phyloP scores from a whole-genome alignment of 1,284 basidiomycete genomes.

The Macrocystidia cucumis region DNA sequence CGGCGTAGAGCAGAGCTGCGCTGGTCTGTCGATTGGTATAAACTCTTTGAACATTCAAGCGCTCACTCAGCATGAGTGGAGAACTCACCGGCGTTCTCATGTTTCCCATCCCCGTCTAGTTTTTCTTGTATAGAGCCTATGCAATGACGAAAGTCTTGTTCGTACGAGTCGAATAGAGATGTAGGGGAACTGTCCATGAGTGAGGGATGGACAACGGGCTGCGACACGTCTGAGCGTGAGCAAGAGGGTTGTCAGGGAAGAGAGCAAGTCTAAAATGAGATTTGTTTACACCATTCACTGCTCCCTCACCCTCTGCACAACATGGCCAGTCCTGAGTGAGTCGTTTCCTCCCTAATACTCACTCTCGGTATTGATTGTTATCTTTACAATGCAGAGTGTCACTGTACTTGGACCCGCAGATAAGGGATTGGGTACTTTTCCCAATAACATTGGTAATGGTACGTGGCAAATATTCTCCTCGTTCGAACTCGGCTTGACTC shows the following conservation, averaged over 20 bases:
- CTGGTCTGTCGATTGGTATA: slow-evolving; percentile 49
- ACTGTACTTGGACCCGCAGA: slow-evolving; percentile 88
- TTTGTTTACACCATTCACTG: slow-evolving; percentile 8
- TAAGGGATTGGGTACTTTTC: slow-evolving; percentile 91
- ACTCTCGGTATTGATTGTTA: no score
- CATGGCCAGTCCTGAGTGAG: slow-evolving; percentile 38
- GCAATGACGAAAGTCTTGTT: slow-evolving; percentile 74
- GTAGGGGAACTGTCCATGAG: slow-evolving; percentile 75
- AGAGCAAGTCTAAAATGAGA: no score
- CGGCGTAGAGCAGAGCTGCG: slow-evolving; percentile 77
- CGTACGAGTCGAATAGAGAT: slow-evolving; percentile 74
- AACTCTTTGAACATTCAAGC: background rate
- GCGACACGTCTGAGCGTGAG: slow-evolving; percentile 3
- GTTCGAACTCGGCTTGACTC: slow-evolving; percentile 2
- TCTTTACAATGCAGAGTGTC: no score
- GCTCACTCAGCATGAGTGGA: slow-evolving; percentile 1
- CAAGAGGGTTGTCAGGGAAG: slow-evolving; percentile 6
- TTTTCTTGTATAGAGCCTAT: slow-evolving; percentile 60
- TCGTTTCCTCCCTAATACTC: slow-evolving; percentile 8
- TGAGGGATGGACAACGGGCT: slow-evolving; percentile 8
- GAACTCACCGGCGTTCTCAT: slow-evolving; percentile 48
- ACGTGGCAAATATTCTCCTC: slow-evolving; percentile 24
- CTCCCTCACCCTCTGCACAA: slow-evolving; percentile 18
- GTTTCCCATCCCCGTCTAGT: slow-evolving; percentile 53
- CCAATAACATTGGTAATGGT: slow-evolving; percentile 98